These are phyloP conservation scores for Triticum aestivum DNA, from an alignment of 176 grass and related monocot species.

Conservation along the genomic window DNA sequence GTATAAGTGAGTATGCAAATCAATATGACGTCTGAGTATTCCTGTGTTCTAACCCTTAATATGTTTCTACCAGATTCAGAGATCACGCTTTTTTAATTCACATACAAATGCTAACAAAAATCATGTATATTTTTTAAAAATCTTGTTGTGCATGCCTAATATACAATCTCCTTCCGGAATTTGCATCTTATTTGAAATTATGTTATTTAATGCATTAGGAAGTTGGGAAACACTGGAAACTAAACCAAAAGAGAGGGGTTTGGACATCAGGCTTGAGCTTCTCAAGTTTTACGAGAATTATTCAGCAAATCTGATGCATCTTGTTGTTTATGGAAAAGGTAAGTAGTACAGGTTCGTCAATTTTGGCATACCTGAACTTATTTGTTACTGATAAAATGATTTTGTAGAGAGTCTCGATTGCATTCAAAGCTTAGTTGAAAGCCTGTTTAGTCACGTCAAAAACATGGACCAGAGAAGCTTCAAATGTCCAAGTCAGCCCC, in stretches of 20 bases:
- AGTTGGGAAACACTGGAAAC: constrained; percentile 91
- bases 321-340: constrained; percentile 96
- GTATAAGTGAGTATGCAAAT: neutral
- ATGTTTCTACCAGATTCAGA: neutral
- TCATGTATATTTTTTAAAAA: neutral
- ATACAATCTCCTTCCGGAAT: neutral
- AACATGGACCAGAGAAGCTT: constrained; percentile 50
- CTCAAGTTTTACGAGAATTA: constrained; percentile 83
- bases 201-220: constrained; percentile 41
- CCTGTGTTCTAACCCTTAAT: neutral
- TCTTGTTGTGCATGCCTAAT: neutral
- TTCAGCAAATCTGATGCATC: constrained; percentile 96
- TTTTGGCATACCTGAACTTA: constrained; percentile 6
- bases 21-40: neutral
- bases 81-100: neutral
- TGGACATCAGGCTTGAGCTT: constrained; percentile 85
- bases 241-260: constrained; percentile 71
- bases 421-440: constrained; percentile 78
- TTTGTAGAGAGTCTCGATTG: constrained; percentile 74
- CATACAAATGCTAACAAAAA: neutral
- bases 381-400: constrained; percentile 18
- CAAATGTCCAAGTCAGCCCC: constrained; percentile 69
- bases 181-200: neutral
- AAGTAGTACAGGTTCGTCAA: constrained; percentile 22
- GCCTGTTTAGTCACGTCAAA: constrained; percentile 55